Conservation (phyloP, 1,284 basidiomycete species). For the Prillingera fragicola region DNA sequence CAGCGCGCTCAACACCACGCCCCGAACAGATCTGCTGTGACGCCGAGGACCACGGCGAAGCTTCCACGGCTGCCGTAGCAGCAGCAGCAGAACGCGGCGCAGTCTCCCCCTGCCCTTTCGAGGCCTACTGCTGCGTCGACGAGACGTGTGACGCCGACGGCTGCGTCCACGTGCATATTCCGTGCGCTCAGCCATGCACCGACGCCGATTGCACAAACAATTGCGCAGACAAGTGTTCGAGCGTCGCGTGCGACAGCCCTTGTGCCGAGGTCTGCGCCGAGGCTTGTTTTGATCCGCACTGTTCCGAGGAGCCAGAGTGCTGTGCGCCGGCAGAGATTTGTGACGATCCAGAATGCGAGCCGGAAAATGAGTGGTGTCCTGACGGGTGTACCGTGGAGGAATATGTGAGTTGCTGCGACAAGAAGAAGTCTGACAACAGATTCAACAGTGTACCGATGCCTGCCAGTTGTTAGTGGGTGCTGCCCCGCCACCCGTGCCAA, state of each 20-base stretch:
- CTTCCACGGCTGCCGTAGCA: too few relatives aligned
- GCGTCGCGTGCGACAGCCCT: conserved; percentile 6
- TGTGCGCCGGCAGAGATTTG: conserved; percentile 5
- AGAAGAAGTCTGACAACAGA: too few relatives aligned
- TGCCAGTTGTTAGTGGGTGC: too few relatives aligned
- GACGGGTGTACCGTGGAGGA: conserved; percentile 32
- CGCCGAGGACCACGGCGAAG: too few relatives aligned
- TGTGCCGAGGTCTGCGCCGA: conserved; percentile 13
- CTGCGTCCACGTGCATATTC: too few relatives aligned
- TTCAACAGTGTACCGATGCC: too few relatives aligned
- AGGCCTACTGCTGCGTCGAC: conserved; percentile 24
- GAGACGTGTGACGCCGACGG: conserved; percentile 14
- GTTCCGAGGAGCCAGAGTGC: conserved; percentile 7
- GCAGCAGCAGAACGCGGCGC: not conserved
- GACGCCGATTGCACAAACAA: conserved; percentile 5
- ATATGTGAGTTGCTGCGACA: conserved; percentile 36
- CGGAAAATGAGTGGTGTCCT: conserved; percentile 12
- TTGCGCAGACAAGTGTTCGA: conserved; percentile 19
- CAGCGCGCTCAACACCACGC: too few relatives aligned
- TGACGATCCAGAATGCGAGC: conserved; percentile 21
- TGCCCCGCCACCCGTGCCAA: conserved; percentile 2
- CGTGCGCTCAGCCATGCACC: conserved; percentile 10
- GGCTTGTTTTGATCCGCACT: conserved; percentile 7
- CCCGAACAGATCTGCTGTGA: too few relatives aligned
- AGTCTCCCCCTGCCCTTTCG: conserved; percentile 16